Evolutionary conservation across 148 eudicot species (phyloP), one percentile per base, ranked within the genome.

Genomic region (Rhododendron ovatum): DNA sequence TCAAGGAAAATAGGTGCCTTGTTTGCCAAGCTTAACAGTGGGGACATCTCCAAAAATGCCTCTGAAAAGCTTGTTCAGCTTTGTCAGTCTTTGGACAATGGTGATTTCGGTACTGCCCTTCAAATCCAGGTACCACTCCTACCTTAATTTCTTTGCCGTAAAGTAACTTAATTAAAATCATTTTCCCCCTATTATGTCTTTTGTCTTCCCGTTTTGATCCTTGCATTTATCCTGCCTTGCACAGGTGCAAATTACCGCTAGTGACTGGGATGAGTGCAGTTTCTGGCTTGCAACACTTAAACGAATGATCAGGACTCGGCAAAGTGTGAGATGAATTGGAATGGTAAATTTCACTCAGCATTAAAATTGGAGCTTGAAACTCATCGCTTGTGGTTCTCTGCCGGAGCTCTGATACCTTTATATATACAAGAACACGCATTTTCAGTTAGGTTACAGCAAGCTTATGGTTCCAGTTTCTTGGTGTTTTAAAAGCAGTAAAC

Each of bases 31-130:
- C 94, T 97, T 24, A 97, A 97, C 91, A 93, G 91, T 88, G 94
- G 96, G 50, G 96, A 95, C 87, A 93, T 97, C 69, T 97, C 99
- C 3, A 93, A 91, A 89, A 97, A 94, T 43, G 99, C 98, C 63
- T 90, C 91, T 75, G 98, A 93, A 79, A 97, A 94, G 92, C 99
- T 97, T 90, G 92, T 94, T 55, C 95, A 91, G 85, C 92, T 97
- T 50, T 95, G 98, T 87, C 96, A 94, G 84, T 95, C 94, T 39
- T 82, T 97, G 88, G 99, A 95, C 80, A 90, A 61, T 51, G 95
- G 98, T 84, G 99, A 97, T 89, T 97, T 83, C 63, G 89, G 90
- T 69, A 91, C 94, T 45, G 99, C 99, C 85, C 91, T 95, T 79
- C 96, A 97, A 85, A 92, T 94, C 88, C 99, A 96, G 98, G 99